Conservation (phyloP, 1,284 basidiomycete genomes). For the Tremellales sp. region DNA sequence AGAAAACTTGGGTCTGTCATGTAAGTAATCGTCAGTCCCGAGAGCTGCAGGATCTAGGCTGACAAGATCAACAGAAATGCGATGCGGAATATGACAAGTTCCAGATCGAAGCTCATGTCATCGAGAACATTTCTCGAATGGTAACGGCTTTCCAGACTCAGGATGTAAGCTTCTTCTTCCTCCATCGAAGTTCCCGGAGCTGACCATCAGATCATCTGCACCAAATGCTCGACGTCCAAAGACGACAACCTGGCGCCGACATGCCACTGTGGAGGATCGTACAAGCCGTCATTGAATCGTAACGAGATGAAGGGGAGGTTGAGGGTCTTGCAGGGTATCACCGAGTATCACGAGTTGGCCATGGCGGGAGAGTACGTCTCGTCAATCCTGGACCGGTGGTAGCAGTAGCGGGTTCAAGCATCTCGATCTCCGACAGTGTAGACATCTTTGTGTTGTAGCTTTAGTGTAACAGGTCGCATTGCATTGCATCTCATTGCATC, state of each 20-base stretch:
- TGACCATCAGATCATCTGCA: conserved; percentile 54
- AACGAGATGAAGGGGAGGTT: conserved; percentile 65
- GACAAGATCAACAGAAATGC: conserved; percentile 53
- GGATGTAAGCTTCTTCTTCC: conserved; percentile 59
- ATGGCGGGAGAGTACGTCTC: conserved; percentile 43
- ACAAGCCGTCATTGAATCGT: conserved; percentile 65
- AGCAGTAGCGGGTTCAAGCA: too few relatives aligned
- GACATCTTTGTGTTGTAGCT: not conserved
- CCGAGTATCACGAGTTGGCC: conserved; percentile 44
- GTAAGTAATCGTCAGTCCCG: conserved; percentile 22
- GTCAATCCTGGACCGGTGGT: conserved; percentile 39
- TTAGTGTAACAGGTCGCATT: not conserved
- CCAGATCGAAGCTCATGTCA: conserved; percentile 79
- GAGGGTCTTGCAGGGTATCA: conserved; percentile 64
- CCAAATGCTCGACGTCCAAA: conserved; percentile 82
- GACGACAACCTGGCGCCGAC: conserved; percentile 79
- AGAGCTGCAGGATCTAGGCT: not conserved
- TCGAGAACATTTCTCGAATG: conserved; percentile 68
- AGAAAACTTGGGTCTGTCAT: conserved; percentile 47
- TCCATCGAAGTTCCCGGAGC: not conserved
- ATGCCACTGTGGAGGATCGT: conserved; percentile 84
- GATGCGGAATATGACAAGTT: conserved; percentile 81
- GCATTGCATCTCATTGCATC: not conserved
- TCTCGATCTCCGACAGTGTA: too few relatives aligned
- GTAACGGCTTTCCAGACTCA: conserved; percentile 80